These are phyloP conservation scores for Penicillium manginii DNA, from an alignment of 495 filamentous ascomycete species.

Conservation along the genomic window DNA sequence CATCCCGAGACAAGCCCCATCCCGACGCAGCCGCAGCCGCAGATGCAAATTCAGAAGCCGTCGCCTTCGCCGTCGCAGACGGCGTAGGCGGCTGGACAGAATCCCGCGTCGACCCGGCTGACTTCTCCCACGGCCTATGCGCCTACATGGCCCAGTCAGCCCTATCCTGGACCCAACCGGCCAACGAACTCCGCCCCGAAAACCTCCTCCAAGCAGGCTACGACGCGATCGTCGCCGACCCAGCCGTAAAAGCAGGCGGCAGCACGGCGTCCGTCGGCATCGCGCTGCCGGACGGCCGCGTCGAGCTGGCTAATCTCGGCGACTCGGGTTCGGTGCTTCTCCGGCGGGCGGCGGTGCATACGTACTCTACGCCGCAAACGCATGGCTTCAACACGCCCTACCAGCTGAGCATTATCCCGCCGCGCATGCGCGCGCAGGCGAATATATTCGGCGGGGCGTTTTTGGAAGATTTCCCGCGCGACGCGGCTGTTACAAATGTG, in stretches of 20 bases:
- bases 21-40: too few species aligned
- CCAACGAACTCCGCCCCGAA: constrained; percentile 61
- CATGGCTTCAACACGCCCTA: constrained; percentile 98
- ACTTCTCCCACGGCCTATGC: constrained; percentile 95
- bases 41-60: constrained; percentile 32
- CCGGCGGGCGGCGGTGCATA: constrained; percentile 78
- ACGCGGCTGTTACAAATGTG: constrained; percentile 79
- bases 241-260: constrained; percentile 75
- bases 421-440: constrained; percentile 73
- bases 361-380: constrained; percentile 82
- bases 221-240: constrained; percentile 73
- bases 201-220: constrained; percentile 83
- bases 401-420: constrained; percentile 87
- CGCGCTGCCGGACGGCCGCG: constrained; percentile 64
- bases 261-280: constrained; percentile 88
- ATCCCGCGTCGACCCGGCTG: constrained; percentile 86
- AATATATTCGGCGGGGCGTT: constrained; percentile 80
- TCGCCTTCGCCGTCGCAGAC: constrained; percentile 87
- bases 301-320: constrained; percentile 93
- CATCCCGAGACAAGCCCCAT: constrained; percentile 19
- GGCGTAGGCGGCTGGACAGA: constrained; percentile 96
- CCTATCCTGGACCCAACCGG: constrained; percentile 44
- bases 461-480: constrained; percentile 77
- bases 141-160: constrained; percentile 83
- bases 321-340: constrained; percentile 95